phyloP scores from a whole-genome alignment of 2,329 filamentous ascomycete species.

The Monosporascus sp. region DNA sequence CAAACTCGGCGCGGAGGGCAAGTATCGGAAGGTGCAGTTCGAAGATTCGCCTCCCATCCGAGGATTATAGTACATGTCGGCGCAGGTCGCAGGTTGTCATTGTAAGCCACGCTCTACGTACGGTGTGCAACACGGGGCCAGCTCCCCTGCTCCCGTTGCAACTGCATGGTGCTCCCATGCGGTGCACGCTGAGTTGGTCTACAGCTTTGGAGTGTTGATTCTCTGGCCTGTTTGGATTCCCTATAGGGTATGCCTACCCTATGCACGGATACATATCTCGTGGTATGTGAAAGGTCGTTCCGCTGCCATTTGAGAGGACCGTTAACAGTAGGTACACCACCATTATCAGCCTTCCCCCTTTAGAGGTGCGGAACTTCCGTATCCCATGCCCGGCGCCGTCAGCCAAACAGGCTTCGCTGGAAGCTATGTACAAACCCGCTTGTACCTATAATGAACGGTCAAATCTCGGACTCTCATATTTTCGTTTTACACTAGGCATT shows the following conservation, averaged over 20 bases:
- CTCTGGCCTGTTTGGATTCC: background rate
- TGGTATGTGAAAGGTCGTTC: background rate
- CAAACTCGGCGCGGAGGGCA: background rate
- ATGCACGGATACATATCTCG: background rate
- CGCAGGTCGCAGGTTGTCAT: too few species aligned
- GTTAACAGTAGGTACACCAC: background rate
- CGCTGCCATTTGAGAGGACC: background rate
- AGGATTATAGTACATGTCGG: too few species aligned
- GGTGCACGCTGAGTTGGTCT: background rate
- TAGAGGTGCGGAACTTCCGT: background rate
- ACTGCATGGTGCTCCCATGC: background rate
- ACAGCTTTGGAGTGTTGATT: background rate
- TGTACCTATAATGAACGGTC: background rate
- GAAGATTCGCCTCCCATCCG: too few species aligned
- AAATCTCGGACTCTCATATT: background rate
- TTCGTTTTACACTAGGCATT: background rate
- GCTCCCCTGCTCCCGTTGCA: background rate
- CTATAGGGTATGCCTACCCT: background rate
- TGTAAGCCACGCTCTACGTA: too few species aligned
- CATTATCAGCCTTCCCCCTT: background rate
- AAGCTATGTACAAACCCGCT: background rate
- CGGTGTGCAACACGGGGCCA: background rate
- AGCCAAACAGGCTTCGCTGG: background rate
- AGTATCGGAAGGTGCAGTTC: background rate
- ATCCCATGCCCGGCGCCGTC: background rate